Conservation (phyloP, 2,329 filamentous ascomycete genomes). For the Aureobasidium musti region DNA sequence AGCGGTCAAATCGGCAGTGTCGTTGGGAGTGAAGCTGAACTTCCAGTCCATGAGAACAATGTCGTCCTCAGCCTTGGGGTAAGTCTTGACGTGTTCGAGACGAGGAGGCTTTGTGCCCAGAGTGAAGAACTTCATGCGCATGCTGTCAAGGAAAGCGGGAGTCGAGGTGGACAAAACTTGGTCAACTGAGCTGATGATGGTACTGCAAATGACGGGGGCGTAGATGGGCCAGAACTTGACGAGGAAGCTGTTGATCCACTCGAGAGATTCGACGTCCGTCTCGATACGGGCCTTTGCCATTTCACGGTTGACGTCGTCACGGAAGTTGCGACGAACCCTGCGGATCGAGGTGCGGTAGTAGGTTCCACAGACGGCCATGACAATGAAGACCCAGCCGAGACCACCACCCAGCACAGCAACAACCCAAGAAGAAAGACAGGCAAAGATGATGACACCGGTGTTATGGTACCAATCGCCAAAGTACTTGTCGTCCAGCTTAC, state of each 20-base stretch:
- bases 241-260: constrained; percentile 99
- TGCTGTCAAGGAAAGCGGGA: constrained; percentile 86
- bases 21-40: constrained; percentile 98
- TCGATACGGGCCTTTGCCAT: constrained; percentile 84
- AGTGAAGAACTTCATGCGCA: constrained; percentile 91
- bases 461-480: constrained; percentile 99
- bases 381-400: constrained; percentile 85
- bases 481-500: constrained; percentile 80
- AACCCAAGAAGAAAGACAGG: constrained; percentile 87
- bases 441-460: constrained; percentile 88
- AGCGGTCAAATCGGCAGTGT: constrained; percentile 85
- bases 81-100: constrained; percentile 97
- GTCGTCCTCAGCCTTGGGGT: constrained; percentile 93
- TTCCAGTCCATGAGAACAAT: constrained; percentile 99
- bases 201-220: constrained; percentile 87
- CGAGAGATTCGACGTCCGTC: constrained; percentile 85
- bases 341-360: constrained; percentile 97
- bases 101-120: constrained; percentile 93
- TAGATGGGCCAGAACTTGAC: constrained; percentile 99
- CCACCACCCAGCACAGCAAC: constrained; percentile 87
- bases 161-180: constrained; percentile 93
- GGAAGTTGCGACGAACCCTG: constrained; percentile 90
- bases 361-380: constrained; percentile 89
- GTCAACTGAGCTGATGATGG: constrained; percentile 90
- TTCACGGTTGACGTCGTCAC: constrained; percentile 89